Evolutionary conservation across 352 stramenopile species (phyloP).

Genomic region (Phytopythium oedochilum): DNA sequence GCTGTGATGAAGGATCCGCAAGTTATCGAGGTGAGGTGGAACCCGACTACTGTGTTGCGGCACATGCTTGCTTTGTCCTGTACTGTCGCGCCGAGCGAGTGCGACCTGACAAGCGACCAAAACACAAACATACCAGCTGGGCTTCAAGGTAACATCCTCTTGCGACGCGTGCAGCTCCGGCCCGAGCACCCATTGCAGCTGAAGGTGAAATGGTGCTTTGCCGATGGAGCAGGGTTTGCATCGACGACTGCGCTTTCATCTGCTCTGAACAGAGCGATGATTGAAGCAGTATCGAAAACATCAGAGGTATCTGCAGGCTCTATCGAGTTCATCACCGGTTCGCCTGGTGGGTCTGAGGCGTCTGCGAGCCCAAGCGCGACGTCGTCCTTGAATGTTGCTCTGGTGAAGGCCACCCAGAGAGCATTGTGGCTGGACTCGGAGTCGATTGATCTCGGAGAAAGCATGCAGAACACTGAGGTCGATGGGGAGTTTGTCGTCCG

Average conservation of each 20-base stretch:
- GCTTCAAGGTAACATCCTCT: constrained; percentile 16
- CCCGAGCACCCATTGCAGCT: constrained; percentile 30
- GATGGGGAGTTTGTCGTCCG: constrained; percentile 57
- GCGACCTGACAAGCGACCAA: constrained; percentile 5
- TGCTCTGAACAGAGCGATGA: constrained; percentile 57
- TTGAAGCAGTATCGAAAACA: constrained; percentile 54
- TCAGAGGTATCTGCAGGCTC: constrained; percentile 48
- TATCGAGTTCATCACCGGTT: constrained; percentile 39
- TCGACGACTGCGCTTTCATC: constrained; percentile 58
- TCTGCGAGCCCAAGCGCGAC: not conserved
- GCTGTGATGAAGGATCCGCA: not conserved
- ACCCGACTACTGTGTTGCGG: constrained; percentile 33
- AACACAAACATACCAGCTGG: not conserved
- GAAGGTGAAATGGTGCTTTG: constrained; percentile 66
- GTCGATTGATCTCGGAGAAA: constrained; percentile 71
- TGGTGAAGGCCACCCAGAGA: constrained; percentile 65
- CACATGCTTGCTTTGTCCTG: constrained; percentile 49
- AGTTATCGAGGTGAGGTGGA: constrained; percentile 57
- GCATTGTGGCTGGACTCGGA: constrained; percentile 68
- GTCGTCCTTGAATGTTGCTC: constrained; percentile 41
- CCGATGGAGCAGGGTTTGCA: constrained; percentile 53
- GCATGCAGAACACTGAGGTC: constrained; percentile 61
- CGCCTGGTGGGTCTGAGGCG: not conserved
- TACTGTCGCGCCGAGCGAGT: constrained; percentile 23
- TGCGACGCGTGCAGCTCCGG: constrained; percentile 34